A percentile compares a stretch with the other conserved stretches of the same genome.
These are phyloP conservation scores for Otatea glauca DNA, from an alignment of 176 grass and related monocot genomes.

Conservation along the genomic window DNA sequence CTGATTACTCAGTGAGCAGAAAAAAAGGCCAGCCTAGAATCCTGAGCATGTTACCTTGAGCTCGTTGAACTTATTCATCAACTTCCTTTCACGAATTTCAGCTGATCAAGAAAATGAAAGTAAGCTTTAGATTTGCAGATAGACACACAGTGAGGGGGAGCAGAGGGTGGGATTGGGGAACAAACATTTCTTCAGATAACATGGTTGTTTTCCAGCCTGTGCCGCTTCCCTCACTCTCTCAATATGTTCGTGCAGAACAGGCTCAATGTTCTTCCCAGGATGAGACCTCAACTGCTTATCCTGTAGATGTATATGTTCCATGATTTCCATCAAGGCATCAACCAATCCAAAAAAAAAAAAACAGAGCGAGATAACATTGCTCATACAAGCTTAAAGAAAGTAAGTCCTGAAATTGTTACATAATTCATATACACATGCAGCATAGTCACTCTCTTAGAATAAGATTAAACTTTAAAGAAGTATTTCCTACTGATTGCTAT, in stretches of 20 bases:
- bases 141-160: neutral
- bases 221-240: constrained; percentile 93
- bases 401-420: neutral
- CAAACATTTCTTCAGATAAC: constrained; percentile 94
- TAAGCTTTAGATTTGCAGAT: constrained; percentile 28
- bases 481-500: neutral
- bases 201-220: constrained; percentile 72
- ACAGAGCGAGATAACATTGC: neutral
- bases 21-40: constrained; percentile 6
- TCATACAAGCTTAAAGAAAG: constrained; percentile 26
- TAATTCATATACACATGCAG: neutral
- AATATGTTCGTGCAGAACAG: constrained; percentile 76
- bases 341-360: neutral
- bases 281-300: constrained; percentile 87
- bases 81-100: constrained; percentile 82
- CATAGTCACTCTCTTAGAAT: neutral
- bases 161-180: constrained; percentile 6
- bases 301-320: constrained; percentile 43
- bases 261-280: constrained; percentile 62
- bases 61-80: constrained; percentile 87
- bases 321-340: neutral
- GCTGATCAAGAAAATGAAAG: constrained; percentile 66
- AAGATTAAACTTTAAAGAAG: neutral
- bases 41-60: constrained; percentile 67
- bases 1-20: neutral